Evolutionary conservation across 768 basidiomycete genomes (phyloP).

Genomic region (Tricholomella constricta): DNA sequence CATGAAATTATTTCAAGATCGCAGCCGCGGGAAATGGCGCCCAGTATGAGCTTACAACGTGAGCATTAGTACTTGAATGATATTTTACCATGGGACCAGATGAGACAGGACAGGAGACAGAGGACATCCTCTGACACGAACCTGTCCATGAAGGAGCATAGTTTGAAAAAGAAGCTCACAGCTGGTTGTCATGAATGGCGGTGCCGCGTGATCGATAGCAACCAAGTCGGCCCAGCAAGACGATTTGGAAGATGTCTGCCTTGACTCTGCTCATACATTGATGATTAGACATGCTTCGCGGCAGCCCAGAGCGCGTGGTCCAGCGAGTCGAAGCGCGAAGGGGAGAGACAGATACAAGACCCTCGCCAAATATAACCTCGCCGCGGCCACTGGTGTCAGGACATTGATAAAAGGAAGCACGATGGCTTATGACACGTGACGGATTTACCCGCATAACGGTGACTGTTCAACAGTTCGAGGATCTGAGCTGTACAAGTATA

Average conservation of each 20-base stretch:
- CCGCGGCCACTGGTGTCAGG: not conserved
- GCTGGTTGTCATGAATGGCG: not conserved
- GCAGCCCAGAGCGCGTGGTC: not conserved
- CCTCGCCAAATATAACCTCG: not conserved
- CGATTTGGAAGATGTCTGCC: not conserved
- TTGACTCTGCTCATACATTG: not conserved
- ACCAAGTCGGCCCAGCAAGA: not conserved
- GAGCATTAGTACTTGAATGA: not conserved
- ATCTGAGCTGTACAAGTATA: not conserved
- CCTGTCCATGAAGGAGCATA: not conserved
- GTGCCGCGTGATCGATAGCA: slow-evolving; percentile 8
- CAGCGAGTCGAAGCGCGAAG: not conserved
- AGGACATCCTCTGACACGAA: not conserved
- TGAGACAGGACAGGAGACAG: not conserved
- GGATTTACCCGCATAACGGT: not conserved
- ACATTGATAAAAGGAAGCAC: not conserved
- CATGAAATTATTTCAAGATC: not conserved
- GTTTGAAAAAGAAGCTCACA: slow-evolving; percentile 4
- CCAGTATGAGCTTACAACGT: not conserved
- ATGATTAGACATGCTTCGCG: not conserved
- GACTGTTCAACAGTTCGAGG: not conserved
- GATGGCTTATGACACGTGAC: not conserved
- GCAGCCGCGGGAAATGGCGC: slow-evolving; percentile 9
- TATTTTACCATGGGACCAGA: not conserved
- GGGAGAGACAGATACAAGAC: not conserved